A percentile compares a stretch with the other conserved stretches of the same genome.
These are phyloP conservation scores for Amphicarpaea edgeworthii DNA, from an alignment of 306 rosid genomes.

Conservation along the genomic window DNA sequence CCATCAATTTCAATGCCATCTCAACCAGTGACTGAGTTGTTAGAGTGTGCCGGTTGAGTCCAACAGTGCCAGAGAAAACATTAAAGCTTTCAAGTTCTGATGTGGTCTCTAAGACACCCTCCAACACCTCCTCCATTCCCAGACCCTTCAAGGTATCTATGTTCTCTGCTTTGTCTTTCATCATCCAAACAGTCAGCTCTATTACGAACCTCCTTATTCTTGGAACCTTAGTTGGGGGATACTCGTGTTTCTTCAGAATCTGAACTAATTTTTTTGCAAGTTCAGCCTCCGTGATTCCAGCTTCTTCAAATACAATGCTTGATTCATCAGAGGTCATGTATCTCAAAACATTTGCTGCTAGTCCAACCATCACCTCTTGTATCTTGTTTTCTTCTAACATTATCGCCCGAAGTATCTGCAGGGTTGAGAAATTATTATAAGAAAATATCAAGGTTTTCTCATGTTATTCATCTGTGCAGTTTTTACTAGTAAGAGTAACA, in stretches of 20 bases:
- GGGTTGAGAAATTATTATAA: constrained; percentile 7
- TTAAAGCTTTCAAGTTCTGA: constrained; percentile 90
- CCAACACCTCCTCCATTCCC: constrained; percentile 67
- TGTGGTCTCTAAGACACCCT: constrained; percentile 77
- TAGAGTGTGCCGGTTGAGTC: constrained; percentile 69
- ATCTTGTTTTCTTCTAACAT: constrained; percentile 69
- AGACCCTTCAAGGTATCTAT: constrained; percentile 53
- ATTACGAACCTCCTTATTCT: constrained; percentile 78
- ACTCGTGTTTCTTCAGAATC: constrained; percentile 60
- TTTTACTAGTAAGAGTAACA: constrained; percentile 16
- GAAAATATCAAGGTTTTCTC: not conserved
- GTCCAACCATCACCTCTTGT: constrained; percentile 91
- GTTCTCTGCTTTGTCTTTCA: constrained; percentile 65
- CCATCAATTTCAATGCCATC: constrained; percentile 62
- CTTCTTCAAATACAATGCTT: constrained; percentile 55
- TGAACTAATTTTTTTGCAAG: constrained; percentile 60
- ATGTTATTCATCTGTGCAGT: too few species aligned
- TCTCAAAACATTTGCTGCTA: constrained; percentile 66
- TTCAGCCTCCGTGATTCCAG: constrained; percentile 63
- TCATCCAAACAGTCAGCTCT: constrained; percentile 85
- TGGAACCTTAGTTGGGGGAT: constrained; percentile 68
- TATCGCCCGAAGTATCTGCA: constrained; percentile 66
- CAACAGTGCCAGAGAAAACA: constrained; percentile 80
- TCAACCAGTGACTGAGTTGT: constrained; percentile 75
- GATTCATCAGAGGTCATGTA: constrained; percentile 68